Evolutionary conservation across 2,329 filamentous ascomycete genomes (phyloP).

Genomic region (Penicillium capsulatum): DNA sequence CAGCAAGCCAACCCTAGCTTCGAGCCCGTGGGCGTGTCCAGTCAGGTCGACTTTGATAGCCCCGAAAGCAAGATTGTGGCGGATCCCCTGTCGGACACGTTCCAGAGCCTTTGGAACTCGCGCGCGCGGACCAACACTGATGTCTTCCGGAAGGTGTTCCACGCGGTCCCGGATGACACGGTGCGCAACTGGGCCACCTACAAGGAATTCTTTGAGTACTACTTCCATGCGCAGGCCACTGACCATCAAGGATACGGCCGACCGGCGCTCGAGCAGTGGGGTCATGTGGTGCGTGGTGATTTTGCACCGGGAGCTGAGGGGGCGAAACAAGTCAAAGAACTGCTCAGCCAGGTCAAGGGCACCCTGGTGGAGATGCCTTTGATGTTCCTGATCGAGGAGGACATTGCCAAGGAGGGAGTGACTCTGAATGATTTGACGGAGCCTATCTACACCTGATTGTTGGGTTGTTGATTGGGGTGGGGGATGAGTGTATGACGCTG

Average conservation of each 20-base stretch:
- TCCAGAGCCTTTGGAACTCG: conserved; percentile 56
- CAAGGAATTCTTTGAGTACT: conserved; percentile 60
- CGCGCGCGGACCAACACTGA: conserved; percentile 57
- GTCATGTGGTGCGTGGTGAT: conserved; percentile 78
- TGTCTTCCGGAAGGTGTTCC: conserved; percentile 59
- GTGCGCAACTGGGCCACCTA: conserved; percentile 59
- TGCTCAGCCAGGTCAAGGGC: conserved; percentile 62
- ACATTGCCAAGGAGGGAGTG: conserved; percentile 79
- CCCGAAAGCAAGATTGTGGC: conserved; percentile 50
- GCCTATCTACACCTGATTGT: conserved; percentile 62
- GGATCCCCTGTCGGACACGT: conserved; percentile 55
- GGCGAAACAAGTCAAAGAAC: conserved; percentile 66
- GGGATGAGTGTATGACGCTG: background rate
- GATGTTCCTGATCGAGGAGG: conserved; percentile 76
- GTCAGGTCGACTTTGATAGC: conserved; percentile 52
- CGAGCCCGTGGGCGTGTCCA: conserved; percentile 54
- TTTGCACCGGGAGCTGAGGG: conserved; percentile 61
- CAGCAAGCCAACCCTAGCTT: conserved; percentile 57
- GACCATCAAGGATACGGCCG: conserved; percentile 42
- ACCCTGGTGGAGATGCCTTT: conserved; percentile 86
- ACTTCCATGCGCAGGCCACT: conserved; percentile 50
- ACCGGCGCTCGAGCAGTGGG: conserved; percentile 65
- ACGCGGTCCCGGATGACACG: conserved; percentile 57
- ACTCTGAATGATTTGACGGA: conserved; percentile 67
- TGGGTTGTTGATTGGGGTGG: no score